Percentiles rank a stretch among this genome's conserved stretches.
Conservation (phyloP, 257 asterid species). For the Penstemon eatonii region DNA sequence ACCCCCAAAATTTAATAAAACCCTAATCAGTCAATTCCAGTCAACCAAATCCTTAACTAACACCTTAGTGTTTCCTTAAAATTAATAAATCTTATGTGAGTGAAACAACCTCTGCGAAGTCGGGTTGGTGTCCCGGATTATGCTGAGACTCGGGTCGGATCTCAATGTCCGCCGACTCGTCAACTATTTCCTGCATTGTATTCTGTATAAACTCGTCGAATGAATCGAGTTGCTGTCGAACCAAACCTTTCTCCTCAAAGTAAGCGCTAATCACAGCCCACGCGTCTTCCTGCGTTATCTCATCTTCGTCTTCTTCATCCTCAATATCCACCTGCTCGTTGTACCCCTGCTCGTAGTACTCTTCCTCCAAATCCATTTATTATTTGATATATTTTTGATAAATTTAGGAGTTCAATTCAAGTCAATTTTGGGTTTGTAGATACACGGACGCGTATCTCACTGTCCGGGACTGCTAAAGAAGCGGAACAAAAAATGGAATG, state of each 20-base stretch:
- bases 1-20: not conserved
- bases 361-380: slow-evolving; percentile 70
- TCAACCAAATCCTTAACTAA: not conserved
- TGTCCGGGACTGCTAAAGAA: not conserved
- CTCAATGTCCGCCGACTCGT: slow-evolving; percentile 89
- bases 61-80: not conserved
- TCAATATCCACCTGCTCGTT: slow-evolving; percentile 33
- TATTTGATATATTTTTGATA: not conserved
- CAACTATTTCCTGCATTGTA: slow-evolving; percentile 98
- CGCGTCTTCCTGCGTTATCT: slow-evolving; percentile 94
- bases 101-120: slow-evolving; percentile 73
- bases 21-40: not conserved
- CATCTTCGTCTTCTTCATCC: slow-evolving; percentile 62
- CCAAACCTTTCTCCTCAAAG: slow-evolving; percentile 94
- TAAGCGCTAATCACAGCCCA: slow-evolving; percentile 98
- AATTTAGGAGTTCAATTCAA: not conserved
- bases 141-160: slow-evolving; percentile 97
- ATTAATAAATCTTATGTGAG: not conserved
- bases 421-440: not conserved
- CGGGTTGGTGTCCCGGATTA: slow-evolving; percentile 89
- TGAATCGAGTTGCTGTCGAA: slow-evolving; percentile 91
- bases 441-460: not conserved
- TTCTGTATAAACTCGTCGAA: slow-evolving; percentile 96
- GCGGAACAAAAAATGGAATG: not conserved
- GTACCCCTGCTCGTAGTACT: slow-evolving; percentile 44